Percentiles rank a stretch among this genome's conserved stretches.
Conservation (phyloP, 2,329 filamentous ascomycete species). For the Pyrenophora tritici-repentis region DNA sequence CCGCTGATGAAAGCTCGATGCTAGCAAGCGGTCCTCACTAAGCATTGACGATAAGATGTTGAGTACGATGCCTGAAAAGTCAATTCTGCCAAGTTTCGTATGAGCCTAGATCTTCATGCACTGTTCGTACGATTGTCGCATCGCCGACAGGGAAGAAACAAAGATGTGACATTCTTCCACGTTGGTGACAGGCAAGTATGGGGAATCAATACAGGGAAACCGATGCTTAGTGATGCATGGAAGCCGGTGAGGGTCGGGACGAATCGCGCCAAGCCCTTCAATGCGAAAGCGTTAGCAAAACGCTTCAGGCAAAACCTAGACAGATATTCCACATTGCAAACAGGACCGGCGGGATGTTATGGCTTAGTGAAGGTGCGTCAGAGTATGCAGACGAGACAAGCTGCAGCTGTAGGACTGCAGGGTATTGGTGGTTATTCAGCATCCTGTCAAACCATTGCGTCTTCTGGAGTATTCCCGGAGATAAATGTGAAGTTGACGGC, state of each 20-base stretch:
- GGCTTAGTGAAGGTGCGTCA: slow-evolving; percentile 1
- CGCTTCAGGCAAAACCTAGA: background rate
- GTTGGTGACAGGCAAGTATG: background rate
- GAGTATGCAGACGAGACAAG: slow-evolving; percentile 3
- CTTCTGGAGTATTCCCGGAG: slow-evolving; percentile 21
- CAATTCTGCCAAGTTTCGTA: too few species aligned
- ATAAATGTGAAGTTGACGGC: slow-evolving; percentile 7
- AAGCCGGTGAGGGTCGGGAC: background rate
- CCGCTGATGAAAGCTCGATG: too few species aligned
- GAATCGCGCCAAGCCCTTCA: background rate
- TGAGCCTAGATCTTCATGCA: background rate
- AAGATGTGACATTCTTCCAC: background rate
- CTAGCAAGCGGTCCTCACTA: too few species aligned
- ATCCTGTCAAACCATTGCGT: slow-evolving; percentile 9
- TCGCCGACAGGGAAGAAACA: background rate
- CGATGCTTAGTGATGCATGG: slow-evolving; percentile 21
- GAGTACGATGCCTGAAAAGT: too few species aligned
- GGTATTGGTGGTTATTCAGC: slow-evolving; percentile 14
- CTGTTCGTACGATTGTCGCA: background rate
- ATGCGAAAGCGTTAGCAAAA: slow-evolving; percentile 1
- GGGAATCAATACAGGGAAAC: background rate
- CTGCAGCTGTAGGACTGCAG: slow-evolving; percentile 11
- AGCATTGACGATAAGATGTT: too few species aligned
- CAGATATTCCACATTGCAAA: background rate
- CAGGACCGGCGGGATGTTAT: slow-evolving; percentile 1